Evolutionary conservation across 129 eudicot genomes (phyloP).

Genomic region (Glebionis coronaria): DNA sequence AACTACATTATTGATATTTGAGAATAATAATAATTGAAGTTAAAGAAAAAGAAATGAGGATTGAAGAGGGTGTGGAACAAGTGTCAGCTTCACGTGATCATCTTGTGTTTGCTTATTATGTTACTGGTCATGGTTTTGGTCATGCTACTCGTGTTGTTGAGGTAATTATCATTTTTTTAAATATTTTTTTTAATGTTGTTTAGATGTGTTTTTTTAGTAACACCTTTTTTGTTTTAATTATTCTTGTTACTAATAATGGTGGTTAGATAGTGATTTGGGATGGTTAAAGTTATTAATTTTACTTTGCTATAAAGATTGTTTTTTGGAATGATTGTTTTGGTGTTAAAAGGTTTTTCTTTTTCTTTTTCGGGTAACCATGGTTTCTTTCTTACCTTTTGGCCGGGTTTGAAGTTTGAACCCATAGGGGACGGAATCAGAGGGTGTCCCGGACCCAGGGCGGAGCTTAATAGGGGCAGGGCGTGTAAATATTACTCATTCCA

Average conservation of each 20-base stretch:
- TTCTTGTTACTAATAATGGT: not conserved
- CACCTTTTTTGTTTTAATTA: not conserved
- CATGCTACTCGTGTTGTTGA: constrained; percentile 92
- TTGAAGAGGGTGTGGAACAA: constrained; percentile 32
- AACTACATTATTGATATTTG: too few species aligned
- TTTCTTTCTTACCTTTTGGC: too few species aligned
- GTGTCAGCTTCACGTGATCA: constrained; percentile 37
- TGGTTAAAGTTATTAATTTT: too few species aligned
- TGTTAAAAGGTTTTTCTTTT: too few species aligned
- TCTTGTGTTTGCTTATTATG: constrained; percentile 77
- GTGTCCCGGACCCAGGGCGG: too few species aligned
- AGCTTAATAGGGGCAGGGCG: too few species aligned
- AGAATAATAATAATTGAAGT: too few species aligned
- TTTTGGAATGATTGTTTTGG: too few species aligned
- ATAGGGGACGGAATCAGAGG: too few species aligned
- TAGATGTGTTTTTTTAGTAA: not conserved
- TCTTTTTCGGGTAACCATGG: too few species aligned
- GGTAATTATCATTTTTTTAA: constrained; percentile 27
- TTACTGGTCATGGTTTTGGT: constrained; percentile 89
- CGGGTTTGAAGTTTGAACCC: too few species aligned
- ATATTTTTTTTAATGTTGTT: constrained; percentile 11
- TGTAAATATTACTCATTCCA: too few species aligned
- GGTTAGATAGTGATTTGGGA: not conserved
- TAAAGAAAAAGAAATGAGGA: constrained; percentile 34
- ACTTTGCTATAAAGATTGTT: not conserved